phyloP scores from a whole-genome alignment of 169 alveolate species.

The Plasmodium reichenowi region DNA sequence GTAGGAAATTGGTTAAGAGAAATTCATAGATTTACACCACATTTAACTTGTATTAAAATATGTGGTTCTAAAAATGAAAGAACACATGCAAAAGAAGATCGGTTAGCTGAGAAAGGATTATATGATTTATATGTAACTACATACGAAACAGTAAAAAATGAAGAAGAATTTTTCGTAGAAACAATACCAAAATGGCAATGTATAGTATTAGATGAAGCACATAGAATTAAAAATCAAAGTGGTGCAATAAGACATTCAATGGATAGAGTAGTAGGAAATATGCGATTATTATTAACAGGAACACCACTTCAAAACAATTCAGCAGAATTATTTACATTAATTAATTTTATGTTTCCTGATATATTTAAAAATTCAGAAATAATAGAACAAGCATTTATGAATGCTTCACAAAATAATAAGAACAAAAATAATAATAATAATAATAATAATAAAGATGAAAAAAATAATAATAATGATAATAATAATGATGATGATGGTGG shows the following conservation, averaged over 20 bases:
- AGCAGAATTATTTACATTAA: slow-evolving; percentile 94
- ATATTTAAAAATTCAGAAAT: slow-evolving; percentile 95
- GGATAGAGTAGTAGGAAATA: slow-evolving; percentile 91
- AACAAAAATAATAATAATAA: slow-evolving; percentile 21
- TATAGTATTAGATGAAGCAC: slow-evolving; percentile 98
- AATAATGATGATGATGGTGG: slow-evolving; percentile 11
- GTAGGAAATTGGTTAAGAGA: slow-evolving; percentile 98
- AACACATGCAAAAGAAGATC: slow-evolving; percentile 89
- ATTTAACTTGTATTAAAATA: slow-evolving; percentile 89
- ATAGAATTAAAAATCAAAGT: slow-evolving; percentile 97
- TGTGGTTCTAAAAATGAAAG: slow-evolving; percentile 92
- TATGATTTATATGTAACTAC: slow-evolving; percentile 93
- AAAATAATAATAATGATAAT: slow-evolving; percentile 41
- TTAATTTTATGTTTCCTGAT: slow-evolving; percentile 98
- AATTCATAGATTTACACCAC: slow-evolving; percentile 91
- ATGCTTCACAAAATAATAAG: slow-evolving; percentile 36
- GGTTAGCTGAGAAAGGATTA: slow-evolving; percentile 88
- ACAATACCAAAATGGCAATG: slow-evolving; percentile 94
- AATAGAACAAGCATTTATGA: slow-evolving; percentile 92
- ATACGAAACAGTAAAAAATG: slow-evolving; percentile 93
- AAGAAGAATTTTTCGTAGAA: slow-evolving; percentile 92
- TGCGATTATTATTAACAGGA: slow-evolving; percentile 95
- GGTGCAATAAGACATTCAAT: slow-evolving; percentile 95
- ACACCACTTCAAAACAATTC: slow-evolving; percentile 97
- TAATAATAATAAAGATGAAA: slow-evolving; percentile 8